A percentile compares a stretch with the other conserved stretches of the same genome.
These are phyloP conservation scores for Secale cereale DNA, from an alignment of 176 grass and related monocot genomes.

Conservation along the genomic window DNA sequence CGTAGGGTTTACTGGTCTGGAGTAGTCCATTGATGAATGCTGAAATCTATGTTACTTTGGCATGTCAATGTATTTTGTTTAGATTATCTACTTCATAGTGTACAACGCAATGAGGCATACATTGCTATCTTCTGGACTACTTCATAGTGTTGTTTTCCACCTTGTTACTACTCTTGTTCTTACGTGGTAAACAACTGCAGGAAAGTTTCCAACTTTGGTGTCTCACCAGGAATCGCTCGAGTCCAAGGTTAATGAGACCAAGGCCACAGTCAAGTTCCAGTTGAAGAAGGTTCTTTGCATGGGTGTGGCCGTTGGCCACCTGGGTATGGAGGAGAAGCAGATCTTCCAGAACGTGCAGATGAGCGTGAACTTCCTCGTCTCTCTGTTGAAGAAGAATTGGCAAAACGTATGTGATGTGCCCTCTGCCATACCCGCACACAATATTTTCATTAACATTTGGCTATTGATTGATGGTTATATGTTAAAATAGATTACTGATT, in stretches of 20 bases:
- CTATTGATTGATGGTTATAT: background rate
- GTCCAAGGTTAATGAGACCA: slow-evolving; percentile 79
- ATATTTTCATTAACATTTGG: background rate
- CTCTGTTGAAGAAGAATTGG: slow-evolving; percentile 88
- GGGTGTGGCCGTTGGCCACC: slow-evolving; percentile 85
- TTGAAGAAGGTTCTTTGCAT: slow-evolving; percentile 93
- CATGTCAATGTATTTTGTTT: background rate
- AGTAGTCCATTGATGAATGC: background rate
- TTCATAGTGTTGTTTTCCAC: background rate
- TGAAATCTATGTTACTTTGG: background rate
- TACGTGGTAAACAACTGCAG: slow-evolving; percentile 24
- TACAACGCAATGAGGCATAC: background rate
- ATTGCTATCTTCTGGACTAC: background rate
- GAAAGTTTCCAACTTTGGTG: slow-evolving; percentile 80
- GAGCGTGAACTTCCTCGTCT: slow-evolving; percentile 86
- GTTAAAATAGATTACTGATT: background rate
- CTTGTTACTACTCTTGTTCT: background rate
- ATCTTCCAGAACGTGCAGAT: slow-evolving; percentile 80
- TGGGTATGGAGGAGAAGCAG: slow-evolving; percentile 84
- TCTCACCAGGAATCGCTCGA: slow-evolving; percentile 77
- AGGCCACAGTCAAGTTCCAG: slow-evolving; percentile 88
- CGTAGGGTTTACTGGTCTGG: background rate
- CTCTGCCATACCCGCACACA: background rate
- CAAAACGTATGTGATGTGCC: slow-evolving; percentile 51
- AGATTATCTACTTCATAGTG: background rate